Evolutionary conservation across 768 basidiomycete genomes (phyloP).

Genomic region (Mycena kentingensis): DNA sequence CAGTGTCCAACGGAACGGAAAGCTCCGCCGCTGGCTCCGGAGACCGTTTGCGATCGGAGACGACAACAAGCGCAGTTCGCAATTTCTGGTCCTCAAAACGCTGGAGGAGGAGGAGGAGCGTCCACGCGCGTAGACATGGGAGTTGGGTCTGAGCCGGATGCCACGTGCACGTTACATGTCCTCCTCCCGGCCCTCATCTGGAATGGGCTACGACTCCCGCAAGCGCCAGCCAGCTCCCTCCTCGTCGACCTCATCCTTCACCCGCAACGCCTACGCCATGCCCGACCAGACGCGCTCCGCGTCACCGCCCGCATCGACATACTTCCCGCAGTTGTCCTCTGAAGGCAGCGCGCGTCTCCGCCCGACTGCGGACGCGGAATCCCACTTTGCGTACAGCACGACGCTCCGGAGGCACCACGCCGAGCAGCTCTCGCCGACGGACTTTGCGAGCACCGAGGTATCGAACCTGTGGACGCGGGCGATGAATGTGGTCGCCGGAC

Average conservation of each 20-base stretch:
- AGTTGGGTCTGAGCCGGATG: no score
- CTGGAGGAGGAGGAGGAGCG: no score
- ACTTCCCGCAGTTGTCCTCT: conserved; percentile 64
- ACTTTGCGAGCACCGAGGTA: conserved; percentile 53
- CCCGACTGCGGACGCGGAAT: conserved; percentile 62
- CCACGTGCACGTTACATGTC: conserved; percentile 16
- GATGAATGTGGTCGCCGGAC: conserved; percentile 42
- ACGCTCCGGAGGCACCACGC: conserved; percentile 69
- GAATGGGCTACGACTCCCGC: conserved; percentile 42
- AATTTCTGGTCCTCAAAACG: no score
- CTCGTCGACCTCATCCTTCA: conserved; percentile 37
- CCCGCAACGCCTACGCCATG: conserved; percentile 28
- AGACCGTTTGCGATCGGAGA: no score
- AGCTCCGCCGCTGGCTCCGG: no score
- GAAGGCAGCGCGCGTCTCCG: conserved; percentile 52
- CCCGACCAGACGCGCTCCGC: conserved; percentile 37
- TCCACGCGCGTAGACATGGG: no score
- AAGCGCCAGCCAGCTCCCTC: conserved; percentile 43
- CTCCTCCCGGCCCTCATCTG: conserved; percentile 25
- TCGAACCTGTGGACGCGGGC: conserved; percentile 53
- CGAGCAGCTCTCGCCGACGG: conserved; percentile 49
- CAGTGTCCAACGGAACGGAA: no score
- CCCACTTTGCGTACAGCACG: conserved; percentile 84
- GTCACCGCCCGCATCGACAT: conserved; percentile 81
- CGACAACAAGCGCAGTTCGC: no score